phyloP scores from a whole-genome alignment of 257 asterid genomes.

The Ligustrum vulgare region DNA sequence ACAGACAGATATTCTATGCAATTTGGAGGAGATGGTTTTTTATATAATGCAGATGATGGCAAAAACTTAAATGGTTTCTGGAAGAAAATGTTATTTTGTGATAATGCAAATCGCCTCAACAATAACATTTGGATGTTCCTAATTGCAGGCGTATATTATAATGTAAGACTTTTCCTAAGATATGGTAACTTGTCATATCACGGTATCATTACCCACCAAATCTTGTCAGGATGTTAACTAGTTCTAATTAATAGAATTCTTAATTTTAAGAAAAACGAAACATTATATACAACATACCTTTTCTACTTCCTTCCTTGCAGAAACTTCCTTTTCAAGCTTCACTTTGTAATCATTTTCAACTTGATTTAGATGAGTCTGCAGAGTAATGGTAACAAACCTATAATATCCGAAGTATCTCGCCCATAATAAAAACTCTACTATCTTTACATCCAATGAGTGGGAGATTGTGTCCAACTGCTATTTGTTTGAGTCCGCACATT shows the following conservation, averaged over 20 bases:
- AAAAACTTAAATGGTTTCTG: not conserved
- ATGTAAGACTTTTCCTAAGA: not conserved
- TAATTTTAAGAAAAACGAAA: conserved; percentile 9
- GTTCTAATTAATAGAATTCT: not conserved
- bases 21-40: not conserved
- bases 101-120: not conserved
- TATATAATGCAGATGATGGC: not conserved
- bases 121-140: not conserved
- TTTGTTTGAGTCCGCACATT: not conserved
- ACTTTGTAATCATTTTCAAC: conserved; percentile 69
- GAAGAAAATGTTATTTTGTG: not conserved
- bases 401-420: conserved; percentile 15
- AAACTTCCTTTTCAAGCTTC: conserved; percentile 74
- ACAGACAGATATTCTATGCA: not conserved
- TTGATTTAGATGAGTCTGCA: conserved; percentile 76
- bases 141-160: not conserved
- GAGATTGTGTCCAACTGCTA: not conserved
- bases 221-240: not conserved
- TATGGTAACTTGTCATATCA: not conserved
- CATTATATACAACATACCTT: conserved; percentile 45
- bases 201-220: not conserved
- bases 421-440: conserved; percentile 10
- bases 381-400: conserved; percentile 14
- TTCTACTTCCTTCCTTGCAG: conserved; percentile 56
- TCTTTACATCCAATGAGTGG: not conserved